These are phyloP conservation scores for Zea luxurians DNA, from an alignment of 176 grass and related monocot species.

Conservation along the genomic window DNA sequence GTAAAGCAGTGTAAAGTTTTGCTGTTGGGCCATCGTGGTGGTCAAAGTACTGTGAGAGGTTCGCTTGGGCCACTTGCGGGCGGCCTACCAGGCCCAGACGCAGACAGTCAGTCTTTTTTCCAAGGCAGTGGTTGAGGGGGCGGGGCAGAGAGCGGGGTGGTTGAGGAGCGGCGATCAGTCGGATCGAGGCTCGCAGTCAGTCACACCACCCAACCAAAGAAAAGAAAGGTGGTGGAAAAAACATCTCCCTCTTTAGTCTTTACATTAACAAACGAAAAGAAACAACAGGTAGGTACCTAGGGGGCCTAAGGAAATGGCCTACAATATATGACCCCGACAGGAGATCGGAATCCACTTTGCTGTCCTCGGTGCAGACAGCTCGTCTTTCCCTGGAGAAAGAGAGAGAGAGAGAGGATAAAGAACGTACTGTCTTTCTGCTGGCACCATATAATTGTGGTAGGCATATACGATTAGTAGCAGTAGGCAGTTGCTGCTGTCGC, in stretches of 20 bases:
- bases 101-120: background rate
- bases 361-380: background rate
- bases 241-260: constrained; percentile 1
- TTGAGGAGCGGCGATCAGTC: constrained; percentile 36
- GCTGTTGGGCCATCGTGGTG: background rate
- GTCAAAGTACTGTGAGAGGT: background rate
- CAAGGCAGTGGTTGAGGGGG: background rate
- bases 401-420: background rate
- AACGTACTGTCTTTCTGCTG: background rate
- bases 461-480: no score
- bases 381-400: constrained; percentile 29
- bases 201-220: background rate
- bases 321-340: constrained; percentile 41
- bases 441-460: background rate
- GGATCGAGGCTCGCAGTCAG: background rate
- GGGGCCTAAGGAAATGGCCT: background rate
- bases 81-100: background rate
- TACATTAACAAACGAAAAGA: constrained; percentile 30
- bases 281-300: background rate
- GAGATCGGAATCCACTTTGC: constrained; percentile 37
- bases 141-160: constrained; percentile 5
- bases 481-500: no score
- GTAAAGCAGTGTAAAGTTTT: background rate
- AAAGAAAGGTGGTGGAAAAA: constrained; percentile 4
- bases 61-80: background rate